Evolutionary conservation across 2,329 filamentous ascomycete species (phyloP).

Genomic region (Apiospora hydei): DNA sequence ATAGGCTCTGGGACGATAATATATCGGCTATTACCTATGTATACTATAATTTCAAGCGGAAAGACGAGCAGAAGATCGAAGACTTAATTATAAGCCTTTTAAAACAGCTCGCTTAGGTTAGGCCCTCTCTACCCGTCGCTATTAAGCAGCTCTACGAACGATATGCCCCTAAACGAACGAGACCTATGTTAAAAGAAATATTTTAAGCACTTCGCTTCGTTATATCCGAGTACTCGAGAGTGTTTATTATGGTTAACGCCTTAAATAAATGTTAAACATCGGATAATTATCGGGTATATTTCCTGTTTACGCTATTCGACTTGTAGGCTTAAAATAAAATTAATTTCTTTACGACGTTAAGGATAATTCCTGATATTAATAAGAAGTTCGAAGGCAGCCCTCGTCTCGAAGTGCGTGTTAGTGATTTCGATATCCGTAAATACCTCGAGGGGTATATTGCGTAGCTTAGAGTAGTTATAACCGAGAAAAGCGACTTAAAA

Average conservation of each 20-base stretch:
- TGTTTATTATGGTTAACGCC: conserved; percentile 34
- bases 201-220: background rate
- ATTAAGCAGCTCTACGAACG: background rate
- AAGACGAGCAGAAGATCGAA: conserved; percentile 45
- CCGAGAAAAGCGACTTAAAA: conserved; percentile 29
- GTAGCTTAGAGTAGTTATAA: conserved; percentile 31
- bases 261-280: conserved; percentile 31
- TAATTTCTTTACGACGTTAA: conserved; percentile 31
- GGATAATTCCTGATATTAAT: conserved; percentile 38
- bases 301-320: conserved; percentile 29
- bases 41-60: conserved; percentile 52
- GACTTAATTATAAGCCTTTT: conserved; percentile 45
- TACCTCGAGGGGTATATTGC: conserved; percentile 31
- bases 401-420: conserved; percentile 28
- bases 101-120: conserved; percentile 34
- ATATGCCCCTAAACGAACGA: background rate
- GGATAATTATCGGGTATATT: conserved; percentile 22
- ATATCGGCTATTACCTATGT: conserved; percentile 49
- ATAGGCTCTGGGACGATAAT: background rate
- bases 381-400: conserved; percentile 32
- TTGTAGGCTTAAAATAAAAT: conserved; percentile 27
- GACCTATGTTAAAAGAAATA: background rate
- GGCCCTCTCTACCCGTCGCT: background rate
- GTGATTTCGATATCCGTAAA: conserved; percentile 32
- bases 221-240: conserved; percentile 30